phyloP scores from a whole-genome alignment of 495 filamentous ascomycete genomes.

The Sordaria brevicollis region DNA sequence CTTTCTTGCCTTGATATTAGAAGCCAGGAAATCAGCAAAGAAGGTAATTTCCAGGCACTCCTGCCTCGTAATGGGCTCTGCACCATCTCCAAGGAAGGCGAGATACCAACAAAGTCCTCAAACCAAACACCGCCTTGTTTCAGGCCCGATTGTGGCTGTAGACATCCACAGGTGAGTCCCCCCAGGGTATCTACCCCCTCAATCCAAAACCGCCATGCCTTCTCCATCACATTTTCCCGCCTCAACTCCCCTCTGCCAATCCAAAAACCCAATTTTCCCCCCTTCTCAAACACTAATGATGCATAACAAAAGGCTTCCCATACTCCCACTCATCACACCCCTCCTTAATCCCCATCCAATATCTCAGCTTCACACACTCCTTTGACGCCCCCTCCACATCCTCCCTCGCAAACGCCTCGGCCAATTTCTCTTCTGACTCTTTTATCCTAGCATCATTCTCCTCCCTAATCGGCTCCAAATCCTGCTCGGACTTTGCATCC shows the following conservation, averaged over 20 bases:
- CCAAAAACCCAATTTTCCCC: background rate
- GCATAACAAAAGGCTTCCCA: slow-evolving; percentile 56
- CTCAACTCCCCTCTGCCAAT: background rate
- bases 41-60: too few species aligned
- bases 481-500: slow-evolving; percentile 54
- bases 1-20: too few species aligned
- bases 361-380: slow-evolving; percentile 71
- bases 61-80: too few species aligned
- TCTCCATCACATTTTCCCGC: too few species aligned
- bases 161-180: too few species aligned
- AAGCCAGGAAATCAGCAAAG: too few species aligned
- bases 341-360: slow-evolving; percentile 85
- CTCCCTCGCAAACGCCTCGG: slow-evolving; percentile 50
- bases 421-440: slow-evolving; percentile 48
- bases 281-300: slow-evolving; percentile 37
- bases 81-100: too few species aligned
- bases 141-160: too few species aligned
- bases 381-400: slow-evolving; percentile 55
- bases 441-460: slow-evolving; percentile 60
- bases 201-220: too few species aligned
- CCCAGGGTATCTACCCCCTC: too few species aligned
- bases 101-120: too few species aligned
- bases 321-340: slow-evolving; percentile 72
- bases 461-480: slow-evolving; percentile 46
- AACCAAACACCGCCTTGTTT: too few species aligned